Conservation (phyloP, 768 basidiomycete species). For the Suillus subaureus region DNA sequence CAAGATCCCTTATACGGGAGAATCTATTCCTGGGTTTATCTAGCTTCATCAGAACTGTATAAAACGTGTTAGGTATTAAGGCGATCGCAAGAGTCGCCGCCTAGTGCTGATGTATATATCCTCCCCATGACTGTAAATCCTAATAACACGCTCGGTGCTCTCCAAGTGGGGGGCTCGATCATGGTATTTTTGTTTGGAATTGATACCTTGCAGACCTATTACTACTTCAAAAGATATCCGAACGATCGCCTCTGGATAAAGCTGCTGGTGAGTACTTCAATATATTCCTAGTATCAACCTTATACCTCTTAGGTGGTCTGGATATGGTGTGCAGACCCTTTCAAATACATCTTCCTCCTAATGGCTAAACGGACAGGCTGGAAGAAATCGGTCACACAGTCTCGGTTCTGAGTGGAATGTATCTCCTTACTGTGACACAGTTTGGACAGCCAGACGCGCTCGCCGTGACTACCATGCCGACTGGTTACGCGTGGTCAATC, state of each 20-base stretch:
- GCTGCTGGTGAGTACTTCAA: constrained; percentile 18
- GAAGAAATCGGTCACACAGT: constrained; percentile 26
- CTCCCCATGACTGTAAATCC: not conserved
- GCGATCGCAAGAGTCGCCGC: not conserved
- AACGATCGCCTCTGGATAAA: constrained; percentile 23
- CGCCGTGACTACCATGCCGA: constrained; percentile 13
- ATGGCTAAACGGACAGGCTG: constrained; percentile 1
- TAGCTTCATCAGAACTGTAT: not conserved
- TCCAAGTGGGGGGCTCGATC: constrained; percentile 27
- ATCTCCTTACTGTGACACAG: constrained; percentile 24
- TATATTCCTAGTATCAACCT: constrained; percentile 10
- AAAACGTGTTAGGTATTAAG: not conserved
- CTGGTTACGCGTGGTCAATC: constrained; percentile 21
- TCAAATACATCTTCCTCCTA: not conserved
- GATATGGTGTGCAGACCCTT: constrained; percentile 4
- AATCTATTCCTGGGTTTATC: not conserved
- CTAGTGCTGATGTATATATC: too few relatives aligned
- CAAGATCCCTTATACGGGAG: not conserved
- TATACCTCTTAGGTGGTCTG: constrained; percentile 6
- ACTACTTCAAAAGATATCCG: constrained; percentile 23
- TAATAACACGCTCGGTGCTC: constrained; percentile 18
- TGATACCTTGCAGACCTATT: constrained; percentile 26
- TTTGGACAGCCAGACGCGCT: constrained; percentile 22
- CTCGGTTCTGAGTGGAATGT: constrained; percentile 23
- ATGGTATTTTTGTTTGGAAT: constrained; percentile 29